phyloP scores from a whole-genome alignment of 352 stramenopile genomes.

The Globisporangium radiosum region DNA sequence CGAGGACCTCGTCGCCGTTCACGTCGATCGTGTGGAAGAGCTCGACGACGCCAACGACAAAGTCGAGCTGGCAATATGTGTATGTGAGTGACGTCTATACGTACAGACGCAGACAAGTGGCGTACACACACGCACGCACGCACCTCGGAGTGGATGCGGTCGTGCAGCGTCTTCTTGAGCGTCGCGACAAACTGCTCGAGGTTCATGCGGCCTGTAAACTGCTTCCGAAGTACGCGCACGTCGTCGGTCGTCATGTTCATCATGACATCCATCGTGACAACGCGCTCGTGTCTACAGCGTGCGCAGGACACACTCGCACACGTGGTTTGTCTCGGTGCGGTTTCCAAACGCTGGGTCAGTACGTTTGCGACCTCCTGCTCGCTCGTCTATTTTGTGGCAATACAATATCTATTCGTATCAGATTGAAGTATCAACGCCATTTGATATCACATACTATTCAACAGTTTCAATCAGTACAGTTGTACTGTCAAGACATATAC shows the following conservation, averaged over 20 bases:
- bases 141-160: conserved; percentile 52
- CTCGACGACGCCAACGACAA: conserved; percentile 80
- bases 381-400: too few species aligned
- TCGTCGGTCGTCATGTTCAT: conserved; percentile 83
- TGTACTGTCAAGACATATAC: too few species aligned
- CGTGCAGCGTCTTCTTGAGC: conserved; percentile 60
- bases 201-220: conserved; percentile 43
- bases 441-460: too few species aligned
- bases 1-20: conserved; percentile 78
- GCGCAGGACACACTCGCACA: too few species aligned
- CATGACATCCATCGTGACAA: conserved; percentile 66
- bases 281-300: background rate
- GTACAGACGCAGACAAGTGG: background rate
- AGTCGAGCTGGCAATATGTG: conserved; percentile 40
- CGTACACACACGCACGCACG: conserved; percentile 4
- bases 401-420: too few species aligned
- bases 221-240: conserved; percentile 43
- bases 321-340: too few species aligned
- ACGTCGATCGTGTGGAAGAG: conserved; percentile 90
- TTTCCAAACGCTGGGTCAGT: too few species aligned
- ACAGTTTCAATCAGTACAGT: too few species aligned
- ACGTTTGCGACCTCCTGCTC: too few species aligned
- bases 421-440: too few species aligned
- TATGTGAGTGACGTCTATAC: background rate
- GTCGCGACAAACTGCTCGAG: conserved; percentile 67